Evolutionary conservation across 768 basidiomycete genomes (phyloP).

Genomic region (Suillus placidus): DNA sequence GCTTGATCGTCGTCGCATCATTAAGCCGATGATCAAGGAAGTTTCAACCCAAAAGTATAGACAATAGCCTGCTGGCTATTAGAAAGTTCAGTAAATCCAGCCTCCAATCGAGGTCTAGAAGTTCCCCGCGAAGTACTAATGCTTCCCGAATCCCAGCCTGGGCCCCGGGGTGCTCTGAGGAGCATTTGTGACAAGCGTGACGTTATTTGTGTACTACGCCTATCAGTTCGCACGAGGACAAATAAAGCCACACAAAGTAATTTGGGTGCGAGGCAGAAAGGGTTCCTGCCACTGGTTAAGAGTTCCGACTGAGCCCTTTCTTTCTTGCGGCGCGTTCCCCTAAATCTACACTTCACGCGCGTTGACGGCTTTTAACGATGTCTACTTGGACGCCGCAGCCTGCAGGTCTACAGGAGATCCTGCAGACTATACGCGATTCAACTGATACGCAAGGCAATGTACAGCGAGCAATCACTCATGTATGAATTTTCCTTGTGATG

Average conservation of each 20-base stretch:
- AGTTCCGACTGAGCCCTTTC: conserved; percentile 12
- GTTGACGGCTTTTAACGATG: conserved; percentile 48
- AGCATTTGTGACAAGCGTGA: conserved; percentile 1
- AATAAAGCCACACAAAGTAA: conserved; percentile 38
- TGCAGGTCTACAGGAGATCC: conserved; percentile 87
- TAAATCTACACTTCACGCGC: conserved; percentile 26
- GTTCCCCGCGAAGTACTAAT: background rate
- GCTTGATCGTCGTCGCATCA: background rate
- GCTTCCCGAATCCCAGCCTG: background rate
- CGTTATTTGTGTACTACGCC: conserved; percentile 1
- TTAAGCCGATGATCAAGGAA: conserved; percentile 1
- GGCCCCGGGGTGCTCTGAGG: too few relatives aligned
- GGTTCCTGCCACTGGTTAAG: conserved; percentile 11
- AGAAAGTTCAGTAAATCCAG: background rate
- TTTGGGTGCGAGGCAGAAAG: conserved; percentile 22
- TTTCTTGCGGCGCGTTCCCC: conserved; percentile 35
- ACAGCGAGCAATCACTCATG: conserved; percentile 84
- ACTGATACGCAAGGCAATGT: conserved; percentile 73
- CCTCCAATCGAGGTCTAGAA: background rate
- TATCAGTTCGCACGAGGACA: conserved; percentile 35
- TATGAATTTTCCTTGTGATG: conserved; percentile 39
- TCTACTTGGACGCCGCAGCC: conserved; percentile 82
- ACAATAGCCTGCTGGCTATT: background rate
- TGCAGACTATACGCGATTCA: conserved; percentile 89
- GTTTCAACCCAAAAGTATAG: background rate